A percentile compares a stretch with the other conserved stretches of the same genome.
These are phyloP conservation scores for Pisolithus albus DNA, from an alignment of 768 basidiomycete species.

Conservation along the genomic window DNA sequence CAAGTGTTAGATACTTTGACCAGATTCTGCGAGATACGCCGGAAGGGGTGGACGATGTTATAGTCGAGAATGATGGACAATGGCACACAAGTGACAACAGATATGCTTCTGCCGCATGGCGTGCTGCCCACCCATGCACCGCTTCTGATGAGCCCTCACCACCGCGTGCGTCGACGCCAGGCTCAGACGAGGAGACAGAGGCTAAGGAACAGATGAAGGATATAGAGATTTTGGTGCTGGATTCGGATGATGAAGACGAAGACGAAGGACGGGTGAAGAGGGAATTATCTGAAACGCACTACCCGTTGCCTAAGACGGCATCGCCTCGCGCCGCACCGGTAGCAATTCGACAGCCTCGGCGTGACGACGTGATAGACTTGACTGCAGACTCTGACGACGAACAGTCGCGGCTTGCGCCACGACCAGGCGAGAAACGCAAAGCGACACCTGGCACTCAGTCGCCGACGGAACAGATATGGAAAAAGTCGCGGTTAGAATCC, in stretches of 20 bases:
- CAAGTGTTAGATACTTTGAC: constrained; percentile 66
- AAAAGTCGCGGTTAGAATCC: constrained; percentile 46
- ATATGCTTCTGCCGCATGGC: constrained; percentile 71
- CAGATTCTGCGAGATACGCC: constrained; percentile 73
- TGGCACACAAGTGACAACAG: constrained; percentile 94
- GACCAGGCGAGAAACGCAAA: constrained; percentile 52
- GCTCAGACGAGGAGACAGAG: constrained; percentile 24
- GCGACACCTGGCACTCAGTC: constrained; percentile 43
- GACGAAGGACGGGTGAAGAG: constrained; percentile 70
- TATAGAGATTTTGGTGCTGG: constrained; percentile 58
- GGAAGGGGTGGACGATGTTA: constrained; percentile 82
- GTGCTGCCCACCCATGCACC: constrained; percentile 41
- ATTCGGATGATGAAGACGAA: constrained; percentile 75
- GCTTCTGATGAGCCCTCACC: constrained; percentile 21
- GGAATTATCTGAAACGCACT: constrained; percentile 63
- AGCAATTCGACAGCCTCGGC: constrained; percentile 24
- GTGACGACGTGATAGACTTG: constrained; percentile 70
- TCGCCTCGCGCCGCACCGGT: constrained; percentile 10
- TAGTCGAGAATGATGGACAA: constrained; percentile 89
- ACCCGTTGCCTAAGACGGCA: constrained; percentile 23
- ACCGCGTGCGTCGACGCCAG: constrained; percentile 21
- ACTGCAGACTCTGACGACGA: constrained; percentile 80
- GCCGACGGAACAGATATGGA: constrained; percentile 67
- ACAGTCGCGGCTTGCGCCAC: constrained; percentile 27
- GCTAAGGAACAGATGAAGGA: constrained; percentile 41